A percentile compares a stretch with the other conserved stretches of the same genome.
These are phyloP conservation scores for Fomes fomentarius DNA, from an alignment of 1,284 basidiomycete species.

Conservation along the genomic window DNA sequence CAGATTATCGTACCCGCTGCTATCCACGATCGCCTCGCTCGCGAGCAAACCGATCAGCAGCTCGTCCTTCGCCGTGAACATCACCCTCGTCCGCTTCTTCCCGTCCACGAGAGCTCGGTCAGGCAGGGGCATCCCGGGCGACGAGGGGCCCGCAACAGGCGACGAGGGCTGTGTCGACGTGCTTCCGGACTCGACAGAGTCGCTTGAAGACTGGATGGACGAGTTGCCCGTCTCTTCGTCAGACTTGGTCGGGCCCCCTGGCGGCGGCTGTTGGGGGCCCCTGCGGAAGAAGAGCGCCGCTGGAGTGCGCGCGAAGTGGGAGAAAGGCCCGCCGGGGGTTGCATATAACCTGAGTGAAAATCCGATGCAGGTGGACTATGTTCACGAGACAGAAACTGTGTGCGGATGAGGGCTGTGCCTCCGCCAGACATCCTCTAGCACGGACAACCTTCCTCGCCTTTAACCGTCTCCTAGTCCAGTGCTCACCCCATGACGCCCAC, in stretches of 20 bases:
- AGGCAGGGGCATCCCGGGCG: slow-evolving; percentile 35
- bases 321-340: not conserved
- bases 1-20: slow-evolving; percentile 74
- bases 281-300: slow-evolving; percentile 57
- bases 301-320: slow-evolving; percentile 4
- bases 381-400: too few relatives aligned
- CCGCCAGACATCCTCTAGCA: too few relatives aligned
- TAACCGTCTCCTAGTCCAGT: too few relatives aligned
- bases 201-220: slow-evolving; percentile 32
- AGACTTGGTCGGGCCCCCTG: slow-evolving; percentile 23
- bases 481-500: too few relatives aligned
- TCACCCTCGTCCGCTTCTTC: slow-evolving; percentile 45
- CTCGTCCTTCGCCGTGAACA: slow-evolving; percentile 68
- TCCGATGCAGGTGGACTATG: too few relatives aligned
- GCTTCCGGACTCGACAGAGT: slow-evolving; percentile 30
- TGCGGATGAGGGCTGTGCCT: too few relatives aligned
- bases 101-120: slow-evolving; percentile 37
- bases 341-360: too few relatives aligned
- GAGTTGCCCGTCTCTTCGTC: slow-evolving; percentile 30
- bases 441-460: too few relatives aligned
- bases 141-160: slow-evolving; percentile 46
- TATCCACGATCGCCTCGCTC: slow-evolving; percentile 86
- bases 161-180: slow-evolving; percentile 38
- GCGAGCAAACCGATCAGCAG: slow-evolving; percentile 83
- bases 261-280: slow-evolving; percentile 44